phyloP scores from a whole-genome alignment of 2,329 filamentous ascomycete species.

The Arthrobotrys iridis region DNA sequence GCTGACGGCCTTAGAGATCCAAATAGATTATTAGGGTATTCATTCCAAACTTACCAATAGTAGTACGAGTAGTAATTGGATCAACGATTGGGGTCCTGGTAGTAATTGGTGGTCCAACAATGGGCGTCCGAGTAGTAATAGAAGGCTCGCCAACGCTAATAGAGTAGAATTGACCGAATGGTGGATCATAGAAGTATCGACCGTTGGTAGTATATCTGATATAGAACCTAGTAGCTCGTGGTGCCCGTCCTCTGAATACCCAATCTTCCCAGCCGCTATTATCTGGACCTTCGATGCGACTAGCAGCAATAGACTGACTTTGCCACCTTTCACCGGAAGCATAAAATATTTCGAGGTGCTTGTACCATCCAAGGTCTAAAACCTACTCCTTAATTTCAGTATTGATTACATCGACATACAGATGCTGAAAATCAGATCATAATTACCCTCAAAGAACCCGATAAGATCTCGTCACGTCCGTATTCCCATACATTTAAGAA shows the following conservation, averaged over 20 bases:
- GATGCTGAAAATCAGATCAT: too few relatives aligned
- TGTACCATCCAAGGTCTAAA: constrained; percentile 7
- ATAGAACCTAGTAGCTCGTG: constrained; percentile 16
- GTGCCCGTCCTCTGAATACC: constrained; percentile 20
- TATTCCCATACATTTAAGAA: constrained; percentile 13
- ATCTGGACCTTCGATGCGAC: constrained; percentile 3
- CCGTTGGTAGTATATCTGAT: constrained; percentile 21
- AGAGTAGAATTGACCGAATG: neutral
- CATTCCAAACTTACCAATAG: neutral
- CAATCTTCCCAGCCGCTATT: constrained; percentile 14
- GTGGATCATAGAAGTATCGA: constrained; percentile 12
- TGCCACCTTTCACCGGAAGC: constrained; percentile 16
- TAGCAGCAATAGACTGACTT: constrained; percentile 4
- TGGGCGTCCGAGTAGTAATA: neutral
- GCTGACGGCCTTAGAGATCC: too few relatives aligned
- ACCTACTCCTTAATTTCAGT: neutral
- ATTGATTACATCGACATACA: too few relatives aligned
- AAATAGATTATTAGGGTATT: too few relatives aligned
- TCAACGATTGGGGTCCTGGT: neutral
- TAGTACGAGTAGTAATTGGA: neutral
- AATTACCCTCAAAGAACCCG: constrained; percentile 7
- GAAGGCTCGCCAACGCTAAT: neutral
- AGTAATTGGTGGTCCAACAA: neutral
- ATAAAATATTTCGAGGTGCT: constrained; percentile 17
- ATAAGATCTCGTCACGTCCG: neutral